These are phyloP conservation scores for Plasmodium malariae DNA, from an alignment of 169 alveolate species.

Conservation along the genomic window DNA sequence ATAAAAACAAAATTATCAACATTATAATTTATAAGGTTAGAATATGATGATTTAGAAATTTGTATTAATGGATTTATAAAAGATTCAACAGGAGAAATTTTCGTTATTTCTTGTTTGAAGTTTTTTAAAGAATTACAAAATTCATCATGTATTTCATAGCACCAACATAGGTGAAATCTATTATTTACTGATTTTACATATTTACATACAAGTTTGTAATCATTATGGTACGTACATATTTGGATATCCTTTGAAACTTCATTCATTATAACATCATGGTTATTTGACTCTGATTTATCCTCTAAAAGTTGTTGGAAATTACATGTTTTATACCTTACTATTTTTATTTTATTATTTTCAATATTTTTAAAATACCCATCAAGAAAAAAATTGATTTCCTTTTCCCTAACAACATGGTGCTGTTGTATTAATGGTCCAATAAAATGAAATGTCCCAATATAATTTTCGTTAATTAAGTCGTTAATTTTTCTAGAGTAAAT, in stretches of 20 bases:
- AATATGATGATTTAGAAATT: slow-evolving; percentile 40
- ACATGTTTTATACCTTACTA: slow-evolving; percentile 37
- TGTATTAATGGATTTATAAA: slow-evolving; percentile 34
- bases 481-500: slow-evolving; percentile 35
- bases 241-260: slow-evolving; percentile 20
- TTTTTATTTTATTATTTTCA: slow-evolving; percentile 17
- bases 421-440: slow-evolving; percentile 33
- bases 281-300: background rate
- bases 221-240: slow-evolving; percentile 19
- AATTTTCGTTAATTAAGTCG: slow-evolving; percentile 10
- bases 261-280: background rate
- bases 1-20: slow-evolving; percentile 25
- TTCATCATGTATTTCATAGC: slow-evolving; percentile 13
- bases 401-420: slow-evolving; percentile 2
- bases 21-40: slow-evolving; percentile 34
- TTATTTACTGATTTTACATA: background rate
- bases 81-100: slow-evolving; percentile 19
- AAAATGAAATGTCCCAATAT: slow-evolving; percentile 53
- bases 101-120: slow-evolving; percentile 6
- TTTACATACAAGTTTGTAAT: slow-evolving; percentile 37
- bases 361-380: slow-evolving; percentile 60
- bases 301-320: background rate
- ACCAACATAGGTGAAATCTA: slow-evolving; percentile 60
- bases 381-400: slow-evolving; percentile 26
- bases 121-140: slow-evolving; percentile 18